Base-by-base conservation (phyloP, 805 yeast genomes). In the Blastobotrys parvus region DNA sequence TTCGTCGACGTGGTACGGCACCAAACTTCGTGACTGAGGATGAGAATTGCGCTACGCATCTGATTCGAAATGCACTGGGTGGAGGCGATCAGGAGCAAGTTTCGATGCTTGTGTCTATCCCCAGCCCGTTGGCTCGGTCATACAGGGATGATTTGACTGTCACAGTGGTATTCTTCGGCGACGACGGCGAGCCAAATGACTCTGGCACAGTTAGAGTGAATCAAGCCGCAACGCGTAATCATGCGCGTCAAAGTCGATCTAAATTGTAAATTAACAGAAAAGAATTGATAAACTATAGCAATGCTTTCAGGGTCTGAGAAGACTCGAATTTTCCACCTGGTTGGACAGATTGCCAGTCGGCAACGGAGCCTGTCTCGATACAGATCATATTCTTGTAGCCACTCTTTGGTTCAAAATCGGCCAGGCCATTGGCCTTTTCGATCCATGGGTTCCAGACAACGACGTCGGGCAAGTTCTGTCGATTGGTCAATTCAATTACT, bases 371-470 rank as follows among this genome's bases (percentile, higher is more conserved):
- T 2, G 96, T 94, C 64, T 92, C 98, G 45, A 92, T 75, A 65
- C 98, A 92, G 45, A 92, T 77, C 97, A 92, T 90, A 37, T 80
- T 70, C 52, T 78, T 72, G 68, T 71, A 92, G 4, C 96, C 97
- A 42, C 65, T 62, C 60, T 84, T 86, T 40, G 97, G 98, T 54
- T 71, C 74, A 57, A 90, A 92, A 65, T 92, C 98, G 34, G 70
- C 80, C 90, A 92, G 85, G 1, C 82, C 80, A 19, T 66, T 69
- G n/a, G 92, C 76, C 61, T 83, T 85, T 44, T 82, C 73, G 51
- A 75, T 69, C 98, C 97, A 92, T 30, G 98, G 98, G 63, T 92
- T 92, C 98, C 98, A 92, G 43, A 92, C 97, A 39, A 92, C 97
- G 29, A 74, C 66, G 50, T 78, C 83, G 27, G 69, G 72, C 34